Base-by-base conservation (phyloP, 306 rosid species). In the Psophocarpus tetragonolobus region DNA sequence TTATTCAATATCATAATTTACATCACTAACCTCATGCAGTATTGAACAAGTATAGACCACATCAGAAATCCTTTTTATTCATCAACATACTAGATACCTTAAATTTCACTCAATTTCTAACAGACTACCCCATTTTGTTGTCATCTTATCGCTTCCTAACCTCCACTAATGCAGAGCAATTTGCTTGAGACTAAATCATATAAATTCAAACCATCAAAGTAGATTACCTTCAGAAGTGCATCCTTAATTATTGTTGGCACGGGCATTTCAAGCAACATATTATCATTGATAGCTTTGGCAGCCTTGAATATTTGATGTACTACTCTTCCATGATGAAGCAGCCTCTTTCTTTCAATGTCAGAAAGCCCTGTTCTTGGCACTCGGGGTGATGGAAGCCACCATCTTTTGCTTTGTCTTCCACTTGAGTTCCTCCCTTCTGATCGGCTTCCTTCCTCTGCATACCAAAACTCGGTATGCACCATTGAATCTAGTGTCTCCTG, bases 331-430 rank as follows among this genome's bases (percentile, higher is more conserved):
- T 85, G 90, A 68, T 85, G 80, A 71, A 89, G 85, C 76, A 93
- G 71, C 56, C 84, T 86, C 77, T 86, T 85, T 71, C 91, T 91
- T 78, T 83, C 89, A 27, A 72, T 26, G 50, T 86, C 89, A 45
- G 97, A 93, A 42, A 91, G 92, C 58, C 98, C 98, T 17, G 81
- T 69, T 36, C 70, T 85, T 32, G 96, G 97, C 35, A 93, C 92
- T 56, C 84, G 88, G 4, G 97, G 97, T 35, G 84, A 74, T 32
- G 96, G 98, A 24, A 93, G 88, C 97, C 98, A 93, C 98, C 98
- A 90, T 85, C 87, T 87, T 83, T 83, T 87, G 86, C 93, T 87
- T 81, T 87, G 84, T 62, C 76, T 33, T 67, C 26, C 71, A 64
- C 76, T n/a, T 42, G 71, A 78, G 84, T 15, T 83, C 82, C 88